Conservation (phyloP, 495 filamentous ascomycete genomes). For the Penicillium turbatum region DNA sequence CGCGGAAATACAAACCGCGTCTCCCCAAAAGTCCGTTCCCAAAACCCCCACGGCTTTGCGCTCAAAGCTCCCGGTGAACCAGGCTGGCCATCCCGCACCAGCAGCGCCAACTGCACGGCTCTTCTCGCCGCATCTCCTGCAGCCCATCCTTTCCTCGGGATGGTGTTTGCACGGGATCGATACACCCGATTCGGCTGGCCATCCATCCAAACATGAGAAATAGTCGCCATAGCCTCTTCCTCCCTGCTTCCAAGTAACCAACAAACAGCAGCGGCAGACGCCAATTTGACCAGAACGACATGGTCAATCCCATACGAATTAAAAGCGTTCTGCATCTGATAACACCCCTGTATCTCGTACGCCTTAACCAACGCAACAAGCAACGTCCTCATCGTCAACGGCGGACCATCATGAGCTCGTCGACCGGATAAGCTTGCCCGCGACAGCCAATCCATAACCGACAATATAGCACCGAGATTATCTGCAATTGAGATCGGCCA, state of each 20-base stretch:
- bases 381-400: constrained; percentile 32
- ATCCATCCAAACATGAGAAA: constrained; percentile 42
- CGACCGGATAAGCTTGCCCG: constrained; percentile 16
- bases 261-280: constrained; percentile 34
- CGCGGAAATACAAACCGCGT: constrained; percentile 24
- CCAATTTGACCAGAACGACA: constrained; percentile 43
- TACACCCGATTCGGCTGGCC: constrained; percentile 35
- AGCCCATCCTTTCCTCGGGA: constrained; percentile 46
- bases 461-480: constrained; percentile 41
- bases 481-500: constrained; percentile 17
- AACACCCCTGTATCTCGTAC: constrained; percentile 47
- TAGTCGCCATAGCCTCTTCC: constrained; percentile 28
- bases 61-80: constrained; percentile 34
- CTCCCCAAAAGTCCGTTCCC: constrained; percentile 24
- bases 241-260: constrained; percentile 34
- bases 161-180: constrained; percentile 32
- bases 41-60: constrained; percentile 37
- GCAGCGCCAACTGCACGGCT: constrained; percentile 39
- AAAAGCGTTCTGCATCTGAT: constrained; percentile 38
- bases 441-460: constrained; percentile 35
- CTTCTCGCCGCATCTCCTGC: constrained; percentile 43
- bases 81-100: constrained; percentile 31
- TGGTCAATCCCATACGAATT: constrained; percentile 44
- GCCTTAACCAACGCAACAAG: constrained; percentile 39
- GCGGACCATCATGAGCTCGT: constrained; percentile 10